Evolutionary conservation across 768 basidiomycete species (phyloP).

Genomic region (Fomitopsis pulvina): DNA sequence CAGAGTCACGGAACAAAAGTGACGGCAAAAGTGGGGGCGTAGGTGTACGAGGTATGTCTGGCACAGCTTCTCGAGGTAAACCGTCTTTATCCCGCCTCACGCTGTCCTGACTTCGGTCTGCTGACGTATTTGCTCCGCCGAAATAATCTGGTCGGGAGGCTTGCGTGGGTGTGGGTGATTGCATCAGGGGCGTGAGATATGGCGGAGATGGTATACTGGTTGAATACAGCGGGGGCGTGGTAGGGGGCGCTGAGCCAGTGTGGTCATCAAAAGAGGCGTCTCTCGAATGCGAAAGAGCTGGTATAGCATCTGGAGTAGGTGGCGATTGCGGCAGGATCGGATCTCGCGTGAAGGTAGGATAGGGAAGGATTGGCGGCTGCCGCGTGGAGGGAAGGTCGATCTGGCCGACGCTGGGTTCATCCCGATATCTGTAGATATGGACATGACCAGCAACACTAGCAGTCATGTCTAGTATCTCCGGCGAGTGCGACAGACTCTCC

Average conservation of each 20-base stretch:
- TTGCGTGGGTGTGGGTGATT: neutral
- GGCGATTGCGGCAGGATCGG: neutral
- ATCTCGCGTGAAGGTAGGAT: neutral
- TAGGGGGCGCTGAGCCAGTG: neutral
- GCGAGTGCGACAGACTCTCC: constrained; percentile 10
- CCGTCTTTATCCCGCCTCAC: neutral
- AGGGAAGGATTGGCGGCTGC: neutral
- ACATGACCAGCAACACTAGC: constrained; percentile 4
- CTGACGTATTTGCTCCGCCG: neutral
- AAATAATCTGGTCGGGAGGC: neutral
- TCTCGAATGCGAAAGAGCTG: neutral
- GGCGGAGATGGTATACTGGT: neutral
- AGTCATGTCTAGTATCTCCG: constrained; percentile 19
- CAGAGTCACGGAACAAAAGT: constrained; percentile 61
- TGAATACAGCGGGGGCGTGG: neutral
- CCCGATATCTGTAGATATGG: neutral
- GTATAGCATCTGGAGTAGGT: neutral
- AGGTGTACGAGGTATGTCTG: constrained; percentile 14
- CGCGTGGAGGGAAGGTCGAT: neutral
- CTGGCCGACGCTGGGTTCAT: constrained; percentile 7
- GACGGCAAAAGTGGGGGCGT: constrained; percentile 45
- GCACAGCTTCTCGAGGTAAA: neutral
- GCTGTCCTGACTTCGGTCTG: neutral
- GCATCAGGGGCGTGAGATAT: neutral
- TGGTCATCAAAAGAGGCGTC: neutral